Base-by-base conservation (phyloP, 225 moss, liverwort and hornwort genomes). In the Asterella californica region DNA sequence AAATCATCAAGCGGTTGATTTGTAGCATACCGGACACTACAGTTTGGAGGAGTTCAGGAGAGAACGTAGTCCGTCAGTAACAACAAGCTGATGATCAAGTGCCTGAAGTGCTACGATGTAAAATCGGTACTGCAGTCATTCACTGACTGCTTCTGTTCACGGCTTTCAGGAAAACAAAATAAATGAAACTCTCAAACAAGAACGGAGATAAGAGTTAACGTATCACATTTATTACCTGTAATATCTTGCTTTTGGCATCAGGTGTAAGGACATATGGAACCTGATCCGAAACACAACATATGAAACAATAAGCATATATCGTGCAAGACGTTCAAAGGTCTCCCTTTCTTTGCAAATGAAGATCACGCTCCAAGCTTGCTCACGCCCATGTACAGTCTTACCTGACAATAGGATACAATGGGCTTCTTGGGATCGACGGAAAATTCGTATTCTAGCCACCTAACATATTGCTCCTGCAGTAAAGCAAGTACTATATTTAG, bases 221-320 rank as follows among this genome's bases (percentile, higher is more conserved):
- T 18, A 34, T 34, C 34, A 37, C 2, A 2, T 42, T 24, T 45
- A 57, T 10, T 62, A 93, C 92, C 92, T 93, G 92, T 57, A 93
- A 79, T 81, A 91, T 85, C 86, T 86, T 91, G 85, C 91, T 90
- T 79, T 93, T 93, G 38, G 93, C 93, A 83, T 86, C 91, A 79
- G 90, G 91, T 70, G 90, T 90, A 61, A 91, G 85, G 48, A 91
- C 64, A 47, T 83, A 91, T 59, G 91, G 89, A 72, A 89, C 81
- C 92, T 93, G 88, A 82, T 34, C 48, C 24, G 19, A 18, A 24
- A 48, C n/a, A 77, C 37, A 25, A 33, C 24, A 19, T 52, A 36
- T 19, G 38, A 45, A 63, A 14, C 4, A 0, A 61, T 79, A 7
- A 81, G 72, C 22, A 76, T 60, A 18, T 30, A 24, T 70, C 6